Conservation (phyloP, 257 asterid genomes). For the Forsythia suspensa region DNA sequence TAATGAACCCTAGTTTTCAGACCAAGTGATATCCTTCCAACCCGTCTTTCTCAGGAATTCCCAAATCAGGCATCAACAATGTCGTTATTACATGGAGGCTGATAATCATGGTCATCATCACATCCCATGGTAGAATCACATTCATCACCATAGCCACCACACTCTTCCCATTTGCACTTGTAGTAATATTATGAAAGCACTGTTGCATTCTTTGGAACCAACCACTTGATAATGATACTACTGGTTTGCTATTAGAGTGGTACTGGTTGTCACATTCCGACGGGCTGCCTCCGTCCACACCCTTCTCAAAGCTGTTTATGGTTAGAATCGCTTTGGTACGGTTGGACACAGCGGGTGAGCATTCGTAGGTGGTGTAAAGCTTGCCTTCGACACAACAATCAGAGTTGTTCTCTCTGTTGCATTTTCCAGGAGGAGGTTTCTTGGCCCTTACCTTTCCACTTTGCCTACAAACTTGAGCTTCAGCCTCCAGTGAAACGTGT, state of each 20-base stretch:
- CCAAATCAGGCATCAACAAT: background rate
- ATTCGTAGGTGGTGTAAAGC: conserved; percentile 19
- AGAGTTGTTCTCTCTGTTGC: conserved; percentile 13
- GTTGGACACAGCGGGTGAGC: conserved; percentile 24
- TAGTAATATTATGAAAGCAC: background rate
- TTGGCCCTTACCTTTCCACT: conserved; percentile 11
- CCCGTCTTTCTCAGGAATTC: background rate
- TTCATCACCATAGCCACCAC: background rate
- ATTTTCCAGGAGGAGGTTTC: conserved; percentile 22
- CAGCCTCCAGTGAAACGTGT: background rate
- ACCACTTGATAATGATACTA: conserved; percentile 16
- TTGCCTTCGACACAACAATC: conserved; percentile 16
- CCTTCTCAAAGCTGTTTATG: conserved; percentile 20
- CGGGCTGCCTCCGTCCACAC: conserved; percentile 12
- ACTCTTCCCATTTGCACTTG: background rate
- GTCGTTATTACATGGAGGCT: background rate
- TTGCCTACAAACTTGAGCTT: background rate
- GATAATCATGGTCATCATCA: background rate
- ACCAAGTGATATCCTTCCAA: background rate
- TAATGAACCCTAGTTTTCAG: background rate
- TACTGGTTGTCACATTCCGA: conserved; percentile 20
- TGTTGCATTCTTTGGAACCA: background rate
- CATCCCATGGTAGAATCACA: background rate
- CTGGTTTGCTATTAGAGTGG: conserved; percentile 8
- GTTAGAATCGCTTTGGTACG: conserved; percentile 22